Evolutionary conservation across 106 monocot species (phyloP), one percentile per base, ranked within the genome.

Genomic region (Dioscorea zingiberensis): DNA sequence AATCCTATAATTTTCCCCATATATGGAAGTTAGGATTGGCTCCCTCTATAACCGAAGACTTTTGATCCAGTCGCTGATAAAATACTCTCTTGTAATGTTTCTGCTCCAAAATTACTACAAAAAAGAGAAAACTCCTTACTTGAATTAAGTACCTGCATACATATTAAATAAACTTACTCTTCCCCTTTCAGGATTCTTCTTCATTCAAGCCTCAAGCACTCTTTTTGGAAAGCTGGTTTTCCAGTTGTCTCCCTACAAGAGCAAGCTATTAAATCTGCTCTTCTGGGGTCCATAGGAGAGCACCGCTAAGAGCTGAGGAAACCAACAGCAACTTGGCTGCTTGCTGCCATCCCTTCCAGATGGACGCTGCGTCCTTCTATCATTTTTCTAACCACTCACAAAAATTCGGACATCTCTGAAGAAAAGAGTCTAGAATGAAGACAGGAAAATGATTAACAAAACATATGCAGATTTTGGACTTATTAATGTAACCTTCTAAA

Each of bases 181-280:
- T 69, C 94, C 91, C n/a, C n/a, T n/a, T 85, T 91, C 91, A 63
- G 76, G 59, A 58, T 27, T 80, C 51, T 74, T 81, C 72, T 78
- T 87, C 91, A 95, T 95, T 47, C 83, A 62, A n/a, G n/a, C n/a
- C 59, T 85, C 69, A 19, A 91, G 83, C 53, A 91, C 91, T 46
- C 80, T 70, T 21, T n/a, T n/a, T 87, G 32, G 28, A 94, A 94
- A 65, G 94, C 94, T 21, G 87, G 82, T 27, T 78, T 87, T 17
- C 94, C 94, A 18, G 90, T 95, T n/a, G 91, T 95, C 63, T 95
- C 90, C n/a, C 91, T n/a, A n/a, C 90, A 48, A 95, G 85, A 32
- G 94, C 91, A 48, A n/a, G 94, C 94, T 32, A 95, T 95, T 30
- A 95, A 65, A 84, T 95, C 94, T 44, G 94, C 91, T 59, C 94